phyloP scores from a whole-genome alignment of 495 filamentous ascomycete species.

The Emericellopsis terricola region DNA sequence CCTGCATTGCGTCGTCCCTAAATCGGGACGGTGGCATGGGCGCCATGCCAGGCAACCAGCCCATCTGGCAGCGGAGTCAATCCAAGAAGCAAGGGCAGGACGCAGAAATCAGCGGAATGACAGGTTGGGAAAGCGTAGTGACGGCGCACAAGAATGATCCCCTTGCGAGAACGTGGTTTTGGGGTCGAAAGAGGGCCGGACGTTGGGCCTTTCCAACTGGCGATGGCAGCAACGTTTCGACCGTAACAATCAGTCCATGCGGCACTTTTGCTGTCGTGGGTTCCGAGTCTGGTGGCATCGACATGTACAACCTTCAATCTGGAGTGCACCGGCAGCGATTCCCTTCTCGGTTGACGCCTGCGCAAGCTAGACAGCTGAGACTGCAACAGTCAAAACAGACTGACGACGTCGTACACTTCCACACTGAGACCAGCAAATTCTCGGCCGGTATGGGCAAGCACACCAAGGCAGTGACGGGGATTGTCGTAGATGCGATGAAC shows the following conservation, averaged over 20 bases:
- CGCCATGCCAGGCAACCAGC: slow-evolving; percentile 43
- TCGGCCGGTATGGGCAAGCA: slow-evolving; percentile 44
- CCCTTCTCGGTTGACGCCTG: slow-evolving; percentile 47
- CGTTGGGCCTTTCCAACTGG: slow-evolving; percentile 82
- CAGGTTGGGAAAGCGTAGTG: slow-evolving; percentile 91
- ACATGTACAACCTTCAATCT: slow-evolving; percentile 94
- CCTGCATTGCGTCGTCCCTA: slow-evolving; percentile 71
- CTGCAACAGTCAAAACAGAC: slow-evolving; percentile 30
- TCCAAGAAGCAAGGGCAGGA: slow-evolving; percentile 35
- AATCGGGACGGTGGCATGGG: slow-evolving; percentile 91
- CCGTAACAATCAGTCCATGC: slow-evolving; percentile 74
- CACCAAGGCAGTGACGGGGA: slow-evolving; percentile 63
- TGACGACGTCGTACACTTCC: slow-evolving; percentile 29
- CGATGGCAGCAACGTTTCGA: slow-evolving; percentile 70
- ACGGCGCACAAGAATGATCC: slow-evolving; percentile 83
- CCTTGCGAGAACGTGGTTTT: slow-evolving; percentile 88
- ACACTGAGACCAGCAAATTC: slow-evolving; percentile 19
- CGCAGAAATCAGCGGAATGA: slow-evolving; percentile 43
- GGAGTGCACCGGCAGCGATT: slow-evolving; percentile 72
- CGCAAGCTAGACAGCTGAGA: slow-evolving; percentile 44
- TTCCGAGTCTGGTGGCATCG: slow-evolving; percentile 61
- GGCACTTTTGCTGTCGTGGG: slow-evolving; percentile 91
- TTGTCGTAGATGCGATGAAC: slow-evolving; percentile 74
- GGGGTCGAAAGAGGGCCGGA: slow-evolving; percentile 82
- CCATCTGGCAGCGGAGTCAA: slow-evolving; percentile 60